Percentiles rank a stretch among this genome's conserved stretches.
Evolutionary conservation across 1,284 basidiomycete genomes (phyloP).

Genomic region (Phylloboletellus chloephorus): DNA sequence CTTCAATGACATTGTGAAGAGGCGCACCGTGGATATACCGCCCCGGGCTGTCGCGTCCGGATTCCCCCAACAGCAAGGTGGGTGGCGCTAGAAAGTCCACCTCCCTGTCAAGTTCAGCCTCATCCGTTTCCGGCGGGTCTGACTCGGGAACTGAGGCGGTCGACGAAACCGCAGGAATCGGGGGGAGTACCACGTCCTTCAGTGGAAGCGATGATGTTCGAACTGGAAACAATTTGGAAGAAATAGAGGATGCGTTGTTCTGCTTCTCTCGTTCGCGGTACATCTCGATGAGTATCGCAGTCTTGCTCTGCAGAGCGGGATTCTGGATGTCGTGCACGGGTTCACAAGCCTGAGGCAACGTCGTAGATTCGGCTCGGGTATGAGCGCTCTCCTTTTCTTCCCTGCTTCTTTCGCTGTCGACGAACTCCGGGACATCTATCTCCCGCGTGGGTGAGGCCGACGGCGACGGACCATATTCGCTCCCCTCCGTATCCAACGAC

Average conservation of each 20-base stretch:
- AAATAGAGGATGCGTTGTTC: slow-evolving; percentile 17
- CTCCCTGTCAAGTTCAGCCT: slow-evolving; percentile 14
- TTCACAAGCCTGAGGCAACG: slow-evolving; percentile 27
- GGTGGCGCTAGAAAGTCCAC: slow-evolving; percentile 27
- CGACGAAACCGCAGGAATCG: slow-evolving; percentile 10
- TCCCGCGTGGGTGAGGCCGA: slow-evolving; percentile 27
- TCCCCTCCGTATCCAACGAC: slow-evolving; percentile 31
- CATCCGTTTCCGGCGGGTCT: slow-evolving; percentile 17
- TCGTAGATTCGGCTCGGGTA: slow-evolving; percentile 28
- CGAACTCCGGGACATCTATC: slow-evolving; percentile 31
- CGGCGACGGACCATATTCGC: slow-evolving; percentile 31
- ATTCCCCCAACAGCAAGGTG: slow-evolving; percentile 37
- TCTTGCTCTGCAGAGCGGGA: slow-evolving; percentile 45
- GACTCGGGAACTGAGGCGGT: slow-evolving; percentile 15
- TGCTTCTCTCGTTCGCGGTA: slow-evolving; percentile 66
- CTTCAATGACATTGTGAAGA: slow-evolving; percentile 79
- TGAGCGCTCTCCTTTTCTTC: slow-evolving; percentile 30
- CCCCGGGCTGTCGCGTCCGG: slow-evolving; percentile 57
- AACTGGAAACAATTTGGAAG: slow-evolving; percentile 36
- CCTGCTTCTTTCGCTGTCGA: slow-evolving; percentile 34
- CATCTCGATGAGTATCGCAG: slow-evolving; percentile 74
- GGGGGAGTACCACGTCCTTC: slow-evolving; percentile 9
- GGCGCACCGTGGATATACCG: slow-evolving; percentile 85
- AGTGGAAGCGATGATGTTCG: slow-evolving; percentile 22
- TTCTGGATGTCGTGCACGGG: slow-evolving; percentile 23